Evolutionary conservation across 2,329 filamentous ascomycete genomes (phyloP).

Genomic region (Beauveria medogensis): DNA sequence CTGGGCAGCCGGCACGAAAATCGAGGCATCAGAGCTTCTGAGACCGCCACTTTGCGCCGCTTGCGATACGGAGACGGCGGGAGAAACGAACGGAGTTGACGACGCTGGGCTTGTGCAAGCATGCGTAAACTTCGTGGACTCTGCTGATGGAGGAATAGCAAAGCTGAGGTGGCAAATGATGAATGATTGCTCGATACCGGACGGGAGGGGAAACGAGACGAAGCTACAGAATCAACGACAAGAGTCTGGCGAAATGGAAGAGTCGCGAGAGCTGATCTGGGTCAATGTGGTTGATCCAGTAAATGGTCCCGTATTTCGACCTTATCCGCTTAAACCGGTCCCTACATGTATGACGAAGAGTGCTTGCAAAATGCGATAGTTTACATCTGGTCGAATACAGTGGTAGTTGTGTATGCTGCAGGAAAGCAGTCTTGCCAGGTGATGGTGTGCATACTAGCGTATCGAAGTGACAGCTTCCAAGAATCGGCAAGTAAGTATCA

Average conservation of each 20-base stretch:
- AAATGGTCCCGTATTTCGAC: slow-evolving; percentile 36
- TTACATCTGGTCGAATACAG: neutral
- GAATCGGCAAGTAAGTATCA: neutral
- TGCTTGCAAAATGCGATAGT: neutral
- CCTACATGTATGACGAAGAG: slow-evolving; percentile 30
- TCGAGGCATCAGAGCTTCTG: slow-evolving; percentile 31
- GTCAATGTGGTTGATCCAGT: slow-evolving; percentile 43
- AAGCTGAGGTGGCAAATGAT: slow-evolving; percentile 32
- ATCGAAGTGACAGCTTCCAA: neutral
- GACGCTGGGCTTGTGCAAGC: slow-evolving; percentile 27
- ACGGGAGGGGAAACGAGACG: neutral
- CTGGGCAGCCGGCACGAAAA: slow-evolving; percentile 22
- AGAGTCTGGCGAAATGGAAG: slow-evolving; percentile 12
- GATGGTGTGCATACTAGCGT: too few relatives aligned
- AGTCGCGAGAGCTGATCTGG: slow-evolving; percentile 31
- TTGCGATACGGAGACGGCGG: slow-evolving; percentile 35
- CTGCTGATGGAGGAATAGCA: slow-evolving; percentile 38
- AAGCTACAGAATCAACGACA: slow-evolving; percentile 11
- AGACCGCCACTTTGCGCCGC: slow-evolving; percentile 41
- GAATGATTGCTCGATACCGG: neutral
- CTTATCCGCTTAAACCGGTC: slow-evolving; percentile 42
- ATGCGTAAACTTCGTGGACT: slow-evolving; percentile 36
- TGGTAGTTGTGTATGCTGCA: neutral
- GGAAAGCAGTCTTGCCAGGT: neutral
- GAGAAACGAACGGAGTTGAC: slow-evolving; percentile 20